phyloP scores from a whole-genome alignment of 768 basidiomycete genomes.

The Suillus plorans region DNA sequence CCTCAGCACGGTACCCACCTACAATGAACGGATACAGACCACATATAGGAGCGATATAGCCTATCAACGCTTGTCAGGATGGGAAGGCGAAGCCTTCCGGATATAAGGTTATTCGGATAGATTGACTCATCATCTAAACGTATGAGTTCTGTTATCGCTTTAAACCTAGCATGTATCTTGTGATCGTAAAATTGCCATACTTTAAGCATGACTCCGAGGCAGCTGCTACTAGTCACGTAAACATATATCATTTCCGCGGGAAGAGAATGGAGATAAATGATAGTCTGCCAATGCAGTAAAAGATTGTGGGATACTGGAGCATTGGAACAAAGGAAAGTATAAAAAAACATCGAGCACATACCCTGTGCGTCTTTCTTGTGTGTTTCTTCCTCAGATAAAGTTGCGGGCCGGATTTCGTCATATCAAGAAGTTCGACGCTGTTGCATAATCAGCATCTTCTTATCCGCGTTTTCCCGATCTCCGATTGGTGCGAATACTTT shows the following conservation, averaged over 20 bases:
- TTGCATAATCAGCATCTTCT: conserved; percentile 58
- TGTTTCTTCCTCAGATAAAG: conserved; percentile 42
- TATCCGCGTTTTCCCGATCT: conserved; percentile 22
- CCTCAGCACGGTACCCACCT: neutral
- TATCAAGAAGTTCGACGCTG: conserved; percentile 71
- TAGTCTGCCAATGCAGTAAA: neutral
- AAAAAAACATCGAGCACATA: conserved; percentile 13
- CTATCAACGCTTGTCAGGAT: neutral
- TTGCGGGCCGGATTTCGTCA: conserved; percentile 35
- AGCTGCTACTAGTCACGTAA: conserved; percentile 28
- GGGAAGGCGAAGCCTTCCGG: neutral
- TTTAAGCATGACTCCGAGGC: conserved; percentile 26
- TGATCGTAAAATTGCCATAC: conserved; percentile 56
- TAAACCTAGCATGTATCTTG: conserved; percentile 63
- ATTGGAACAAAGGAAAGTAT: neutral
- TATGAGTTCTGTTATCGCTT: conserved; percentile 68
- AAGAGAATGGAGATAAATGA: conserved; percentile 6
- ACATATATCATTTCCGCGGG: conserved; percentile 5
- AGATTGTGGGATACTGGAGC: neutral
- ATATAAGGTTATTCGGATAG: neutral
- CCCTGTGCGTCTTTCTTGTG: conserved; percentile 43
- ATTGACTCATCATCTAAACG: conserved; percentile 50
- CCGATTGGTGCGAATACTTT: conserved; percentile 7
- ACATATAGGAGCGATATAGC: neutral
- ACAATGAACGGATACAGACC: neutral